phyloP scores from a whole-genome alignment of 1,284 basidiomycete genomes.

The Cryptococcus deneoformans region DNA sequence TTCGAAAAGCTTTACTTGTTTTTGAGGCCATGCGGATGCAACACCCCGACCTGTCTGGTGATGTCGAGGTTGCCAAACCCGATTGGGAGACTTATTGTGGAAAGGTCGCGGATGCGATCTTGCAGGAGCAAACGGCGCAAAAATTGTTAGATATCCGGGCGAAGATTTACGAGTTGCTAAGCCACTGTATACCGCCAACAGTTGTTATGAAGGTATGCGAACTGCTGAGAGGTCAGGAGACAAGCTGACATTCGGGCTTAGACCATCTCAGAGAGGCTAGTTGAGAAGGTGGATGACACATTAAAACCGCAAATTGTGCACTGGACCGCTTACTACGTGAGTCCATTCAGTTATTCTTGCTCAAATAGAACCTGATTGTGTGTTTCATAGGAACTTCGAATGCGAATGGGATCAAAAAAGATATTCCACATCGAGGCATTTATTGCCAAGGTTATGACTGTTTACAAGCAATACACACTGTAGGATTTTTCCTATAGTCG shows the following conservation, averaged over 20 bases:
- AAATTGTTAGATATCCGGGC: slow-evolving; percentile 86
- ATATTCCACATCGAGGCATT: slow-evolving; percentile 93
- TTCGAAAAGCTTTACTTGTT: slow-evolving; percentile 91
- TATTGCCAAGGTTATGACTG: slow-evolving; percentile 49
- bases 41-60: slow-evolving; percentile 70
- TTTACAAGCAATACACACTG: slow-evolving; percentile 40
- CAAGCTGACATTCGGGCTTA: slow-evolving; percentile 38
- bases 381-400: slow-evolving; percentile 70
- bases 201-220: slow-evolving; percentile 74
- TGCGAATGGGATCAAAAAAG: slow-evolving; percentile 88
- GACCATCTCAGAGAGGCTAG: slow-evolving; percentile 84
- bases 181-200: slow-evolving; percentile 97
- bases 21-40: slow-evolving; percentile 97
- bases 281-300: slow-evolving; percentile 81
- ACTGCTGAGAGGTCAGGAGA: background rate
- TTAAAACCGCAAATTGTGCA: slow-evolving; percentile 89
- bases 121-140: slow-evolving; percentile 89
- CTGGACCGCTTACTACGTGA: slow-evolving; percentile 93
- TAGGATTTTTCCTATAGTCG: slow-evolving; percentile 11
- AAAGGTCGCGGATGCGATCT: slow-evolving; percentile 88
- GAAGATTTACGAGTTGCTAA: slow-evolving; percentile 93
- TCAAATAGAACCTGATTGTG: background rate
- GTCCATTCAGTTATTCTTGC: slow-evolving; percentile 32
- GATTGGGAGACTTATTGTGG: slow-evolving; percentile 99
- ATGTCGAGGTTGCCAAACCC: slow-evolving; percentile 83